Percentiles rank a stretch among this genome's conserved stretches.
These are phyloP conservation scores for Populus hybrid DNA, from an alignment of 441 rosid genomes.

Conservation along the genomic window DNA sequence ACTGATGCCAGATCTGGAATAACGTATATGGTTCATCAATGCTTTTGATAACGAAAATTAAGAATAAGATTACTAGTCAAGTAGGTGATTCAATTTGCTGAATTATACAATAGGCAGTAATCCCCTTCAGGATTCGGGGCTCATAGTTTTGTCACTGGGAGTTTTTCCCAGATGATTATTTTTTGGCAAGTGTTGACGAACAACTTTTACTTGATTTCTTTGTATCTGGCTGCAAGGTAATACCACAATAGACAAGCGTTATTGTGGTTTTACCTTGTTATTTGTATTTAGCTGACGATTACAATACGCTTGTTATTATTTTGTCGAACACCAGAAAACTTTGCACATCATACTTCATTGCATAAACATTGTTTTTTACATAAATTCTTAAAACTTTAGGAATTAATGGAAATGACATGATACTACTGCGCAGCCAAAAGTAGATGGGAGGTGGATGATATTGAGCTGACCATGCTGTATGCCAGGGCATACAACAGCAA, in stretches of 20 bases:
- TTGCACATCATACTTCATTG: not conserved
- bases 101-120: conserved; percentile 29
- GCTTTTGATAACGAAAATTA: not conserved
- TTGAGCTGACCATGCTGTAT: no score
- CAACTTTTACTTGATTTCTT: conserved; percentile 11
- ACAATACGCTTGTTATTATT: not conserved
- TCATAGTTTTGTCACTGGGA: conserved; percentile 34
- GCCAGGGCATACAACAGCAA: no score
- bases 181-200: conserved; percentile 19
- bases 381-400: no score
- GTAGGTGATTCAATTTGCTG: conserved; percentile 35
- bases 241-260: not conserved
- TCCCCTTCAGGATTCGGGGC: conserved; percentile 30
- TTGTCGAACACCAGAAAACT: not conserved
- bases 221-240: conserved; percentile 21
- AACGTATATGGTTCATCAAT: not conserved
- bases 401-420: no score
- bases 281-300: no score
- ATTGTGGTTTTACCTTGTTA: no score
- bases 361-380: not conserved
- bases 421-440: no score
- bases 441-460: no score
- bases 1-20: conserved; percentile 14
- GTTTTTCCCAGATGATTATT: conserved; percentile 25
- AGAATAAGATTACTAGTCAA: conserved; percentile 21